These are phyloP conservation scores for Lignosus rhinocerotis DNA, from an alignment of 1,284 basidiomycete genomes.

Conservation along the genomic window DNA sequence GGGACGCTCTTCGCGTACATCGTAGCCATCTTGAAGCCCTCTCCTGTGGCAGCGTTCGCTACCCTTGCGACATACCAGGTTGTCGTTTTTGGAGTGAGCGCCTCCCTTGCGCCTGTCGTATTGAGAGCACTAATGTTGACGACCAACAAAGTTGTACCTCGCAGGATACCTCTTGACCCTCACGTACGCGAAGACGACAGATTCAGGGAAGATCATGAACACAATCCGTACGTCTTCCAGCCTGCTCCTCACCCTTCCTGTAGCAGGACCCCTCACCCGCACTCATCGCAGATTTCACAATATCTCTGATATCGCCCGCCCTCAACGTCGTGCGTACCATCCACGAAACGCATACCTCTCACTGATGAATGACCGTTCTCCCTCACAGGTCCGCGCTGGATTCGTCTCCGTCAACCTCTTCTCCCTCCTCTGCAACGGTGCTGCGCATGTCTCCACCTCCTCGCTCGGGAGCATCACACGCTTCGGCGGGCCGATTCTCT, in stretches of 20 bases:
- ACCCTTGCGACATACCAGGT: slow-evolving; percentile 72
- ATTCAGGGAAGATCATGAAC: slow-evolving; percentile 54
- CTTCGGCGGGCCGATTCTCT: slow-evolving; percentile 76
- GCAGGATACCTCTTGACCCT: slow-evolving; percentile 69
- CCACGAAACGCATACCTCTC: not conserved
- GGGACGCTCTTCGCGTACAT: slow-evolving; percentile 71
- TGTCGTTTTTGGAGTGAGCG: slow-evolving; percentile 65
- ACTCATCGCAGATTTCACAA: slow-evolving; percentile 53
- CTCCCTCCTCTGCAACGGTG: slow-evolving; percentile 69
- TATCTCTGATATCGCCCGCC: slow-evolving; percentile 69
- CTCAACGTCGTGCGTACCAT: slow-evolving; percentile 60
- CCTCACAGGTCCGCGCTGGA: slow-evolving; percentile 53
- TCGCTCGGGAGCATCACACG: slow-evolving; percentile 55
- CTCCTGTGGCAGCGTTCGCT: slow-evolving; percentile 76
- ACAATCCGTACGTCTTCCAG: slow-evolving; percentile 49
- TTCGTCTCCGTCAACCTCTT: slow-evolving; percentile 79
- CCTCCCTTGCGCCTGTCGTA: no score
- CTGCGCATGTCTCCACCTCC: slow-evolving; percentile 45
- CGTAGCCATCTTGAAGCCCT: slow-evolving; percentile 59
- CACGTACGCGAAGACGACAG: slow-evolving; percentile 66
- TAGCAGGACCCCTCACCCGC: not conserved
- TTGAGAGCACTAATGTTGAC: not conserved
- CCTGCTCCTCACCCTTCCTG: not conserved
- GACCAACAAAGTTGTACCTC: slow-evolving; percentile 51
- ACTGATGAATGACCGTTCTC: not conserved